These are phyloP conservation scores for Solanum gracilifrons DNA, from an alignment of 257 asterid species.

Conservation along the genomic window DNA sequence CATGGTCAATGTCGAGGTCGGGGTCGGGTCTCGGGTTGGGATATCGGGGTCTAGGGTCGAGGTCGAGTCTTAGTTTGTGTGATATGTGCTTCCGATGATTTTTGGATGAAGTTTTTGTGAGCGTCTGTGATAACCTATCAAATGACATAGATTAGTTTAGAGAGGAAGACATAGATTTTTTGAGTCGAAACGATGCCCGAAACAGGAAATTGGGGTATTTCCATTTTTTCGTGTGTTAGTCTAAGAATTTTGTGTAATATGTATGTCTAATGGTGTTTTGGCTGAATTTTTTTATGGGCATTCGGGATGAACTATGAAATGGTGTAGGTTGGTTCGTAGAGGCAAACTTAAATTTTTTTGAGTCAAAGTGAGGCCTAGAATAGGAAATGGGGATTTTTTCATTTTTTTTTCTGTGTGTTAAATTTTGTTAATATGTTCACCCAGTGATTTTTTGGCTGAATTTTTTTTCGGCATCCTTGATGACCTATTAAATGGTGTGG, in stretches of 20 bases:
- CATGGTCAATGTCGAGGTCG: not conserved
- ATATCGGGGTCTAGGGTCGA: not conserved
- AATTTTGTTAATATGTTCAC: not conserved
- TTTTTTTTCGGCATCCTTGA: not conserved
- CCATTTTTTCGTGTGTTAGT: not conserved
- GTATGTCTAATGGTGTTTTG: not conserved
- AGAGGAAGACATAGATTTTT: not conserved
- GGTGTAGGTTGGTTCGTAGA: not conserved
- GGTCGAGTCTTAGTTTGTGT: not conserved
- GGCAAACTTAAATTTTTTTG: no score
- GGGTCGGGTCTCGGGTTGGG: not conserved
- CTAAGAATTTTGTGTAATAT: not conserved
- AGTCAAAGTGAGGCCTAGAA: not conserved
- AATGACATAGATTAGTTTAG: not conserved
- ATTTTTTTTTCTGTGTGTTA: not conserved
- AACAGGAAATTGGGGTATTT: no score
- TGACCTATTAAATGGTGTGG: not conserved
- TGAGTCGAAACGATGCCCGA: not conserved
- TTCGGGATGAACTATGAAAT: not conserved
- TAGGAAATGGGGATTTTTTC: not conserved
- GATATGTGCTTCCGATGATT: not conserved
- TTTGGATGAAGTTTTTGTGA: not conserved
- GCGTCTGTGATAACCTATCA: not conserved
- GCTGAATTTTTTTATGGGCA: not conserved
- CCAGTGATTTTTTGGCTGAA: not conserved